These are phyloP conservation scores for Sporothrix brunneoviolacea DNA, from an alignment of 2,329 filamentous ascomycete genomes.

Conservation along the genomic window DNA sequence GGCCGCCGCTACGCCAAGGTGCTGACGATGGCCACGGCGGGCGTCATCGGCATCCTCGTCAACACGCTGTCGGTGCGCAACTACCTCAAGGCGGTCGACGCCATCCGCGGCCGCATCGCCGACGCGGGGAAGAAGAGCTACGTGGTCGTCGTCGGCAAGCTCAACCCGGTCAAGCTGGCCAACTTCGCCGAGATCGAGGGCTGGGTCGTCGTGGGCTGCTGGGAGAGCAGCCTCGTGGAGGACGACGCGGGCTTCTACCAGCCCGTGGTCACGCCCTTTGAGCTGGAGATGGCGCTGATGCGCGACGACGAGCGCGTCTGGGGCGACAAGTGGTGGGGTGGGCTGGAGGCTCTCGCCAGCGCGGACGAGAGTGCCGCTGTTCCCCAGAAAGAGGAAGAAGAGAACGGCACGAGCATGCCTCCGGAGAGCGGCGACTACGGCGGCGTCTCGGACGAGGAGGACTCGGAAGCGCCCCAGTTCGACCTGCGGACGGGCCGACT, in stretches of 20 bases:
- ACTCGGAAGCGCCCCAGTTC: constrained; percentile 81
- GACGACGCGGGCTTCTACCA: constrained; percentile 75
- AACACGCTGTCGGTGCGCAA: constrained; percentile 92
- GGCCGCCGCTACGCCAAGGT: constrained; percentile 84
- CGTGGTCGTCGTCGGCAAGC: constrained; percentile 90
- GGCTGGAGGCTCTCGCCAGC: constrained; percentile 61
- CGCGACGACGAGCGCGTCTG: constrained; percentile 71
- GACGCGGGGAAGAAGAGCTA: constrained; percentile 89
- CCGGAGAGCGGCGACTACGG: constrained; percentile 15
- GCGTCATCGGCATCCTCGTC: constrained; percentile 88
- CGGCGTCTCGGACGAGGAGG: constrained; percentile 42
- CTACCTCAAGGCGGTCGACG: constrained; percentile 73
- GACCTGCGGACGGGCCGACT: constrained; percentile 85
- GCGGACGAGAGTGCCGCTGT: too few relatives aligned
- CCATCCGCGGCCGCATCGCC: constrained; percentile 65
- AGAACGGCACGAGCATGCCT: too few relatives aligned
- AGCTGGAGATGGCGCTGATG: constrained; percentile 71
- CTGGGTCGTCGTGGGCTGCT: constrained; percentile 96
- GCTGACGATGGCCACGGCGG: constrained; percentile 69
- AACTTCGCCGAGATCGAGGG: constrained; percentile 94
- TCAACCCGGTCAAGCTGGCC: constrained; percentile 91
- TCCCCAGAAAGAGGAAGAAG: too few relatives aligned
- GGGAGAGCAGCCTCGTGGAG: constrained; percentile 91
- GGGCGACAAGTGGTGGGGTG: constrained; percentile 83
- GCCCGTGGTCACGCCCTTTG: constrained; percentile 91